Percentiles rank a stretch among this genome's conserved stretches.
These are phyloP conservation scores for Boletus pseudopeckii DNA, from an alignment of 768 basidiomycete genomes.

Conservation along the genomic window DNA sequence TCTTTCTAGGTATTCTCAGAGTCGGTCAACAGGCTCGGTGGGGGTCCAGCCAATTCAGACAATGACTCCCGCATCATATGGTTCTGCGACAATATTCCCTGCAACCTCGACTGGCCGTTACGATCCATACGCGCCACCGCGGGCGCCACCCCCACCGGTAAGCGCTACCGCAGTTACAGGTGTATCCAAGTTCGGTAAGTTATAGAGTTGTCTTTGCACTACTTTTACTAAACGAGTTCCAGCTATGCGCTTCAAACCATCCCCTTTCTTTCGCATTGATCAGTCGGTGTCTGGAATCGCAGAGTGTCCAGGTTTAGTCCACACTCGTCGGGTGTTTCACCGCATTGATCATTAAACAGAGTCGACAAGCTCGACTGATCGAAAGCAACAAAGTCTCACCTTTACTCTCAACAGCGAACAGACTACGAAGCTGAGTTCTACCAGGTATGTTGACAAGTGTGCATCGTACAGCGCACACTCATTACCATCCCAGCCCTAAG, in stretches of 20 bases:
- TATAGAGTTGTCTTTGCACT: slow-evolving; percentile 11
- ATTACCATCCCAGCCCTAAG: slow-evolving; percentile 44
- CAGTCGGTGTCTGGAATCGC: slow-evolving; percentile 59
- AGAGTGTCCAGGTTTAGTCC: slow-evolving; percentile 74
- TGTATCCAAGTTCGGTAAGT: slow-evolving; percentile 28
- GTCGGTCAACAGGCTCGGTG: slow-evolving; percentile 22
- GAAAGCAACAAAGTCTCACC: slow-evolving; percentile 55
- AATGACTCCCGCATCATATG: slow-evolving; percentile 18
- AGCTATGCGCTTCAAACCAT: slow-evolving; percentile 77
- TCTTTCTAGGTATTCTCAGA: slow-evolving; percentile 27
- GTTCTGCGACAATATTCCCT: slow-evolving; percentile 22
- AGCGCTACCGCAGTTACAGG: slow-evolving; percentile 33
- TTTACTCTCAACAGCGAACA: slow-evolving; percentile 72
- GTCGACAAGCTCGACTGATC: slow-evolving; percentile 74
- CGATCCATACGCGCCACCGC: slow-evolving; percentile 65
- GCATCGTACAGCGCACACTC: slow-evolving; percentile 3
- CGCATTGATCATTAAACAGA: slow-evolving; percentile 40
- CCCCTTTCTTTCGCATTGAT: slow-evolving; percentile 72
- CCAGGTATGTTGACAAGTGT: slow-evolving; percentile 43
- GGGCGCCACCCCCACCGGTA: slow-evolving; percentile 38
- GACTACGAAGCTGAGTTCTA: slow-evolving; percentile 51
- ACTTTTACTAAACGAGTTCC: slow-evolving; percentile 13
- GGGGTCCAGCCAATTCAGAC: slow-evolving; percentile 26
- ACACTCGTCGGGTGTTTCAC: background rate
- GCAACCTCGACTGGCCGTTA: slow-evolving; percentile 43